Conservation (phyloP, 345 rosid genomes). For the Ceriops zippeliana region DNA sequence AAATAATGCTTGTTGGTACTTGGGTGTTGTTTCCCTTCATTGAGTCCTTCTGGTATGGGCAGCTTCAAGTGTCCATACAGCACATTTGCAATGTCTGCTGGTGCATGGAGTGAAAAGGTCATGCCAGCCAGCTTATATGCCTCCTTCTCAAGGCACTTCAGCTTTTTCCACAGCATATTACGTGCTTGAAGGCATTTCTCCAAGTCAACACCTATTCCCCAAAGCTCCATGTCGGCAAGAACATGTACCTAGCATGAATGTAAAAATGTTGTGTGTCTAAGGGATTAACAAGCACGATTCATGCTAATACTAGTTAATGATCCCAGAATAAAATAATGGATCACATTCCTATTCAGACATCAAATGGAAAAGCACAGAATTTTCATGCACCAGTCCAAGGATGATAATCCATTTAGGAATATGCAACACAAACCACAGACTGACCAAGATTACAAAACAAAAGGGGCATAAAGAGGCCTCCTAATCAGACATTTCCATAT, state of each 20-base stretch:
- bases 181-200: slow-evolving; percentile 81
- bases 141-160: slow-evolving; percentile 74
- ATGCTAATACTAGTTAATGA: background rate
- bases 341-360: background rate
- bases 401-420: background rate
- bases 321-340: background rate
- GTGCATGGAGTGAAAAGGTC: slow-evolving; percentile 67
- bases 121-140: slow-evolving; percentile 82
- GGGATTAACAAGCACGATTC: slow-evolving; percentile 2
- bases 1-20: slow-evolving; percentile 90
- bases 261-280: slow-evolving; percentile 7
- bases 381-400: background rate
- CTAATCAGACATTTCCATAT: too few relatives aligned
- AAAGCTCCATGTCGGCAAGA: slow-evolving; percentile 92
- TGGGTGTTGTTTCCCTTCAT: slow-evolving; percentile 79
- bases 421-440: background rate
- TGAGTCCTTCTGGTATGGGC: slow-evolving; percentile 56
- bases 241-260: slow-evolving; percentile 61
- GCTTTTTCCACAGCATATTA: slow-evolving; percentile 58
- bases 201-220: slow-evolving; percentile 93
- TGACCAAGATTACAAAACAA: background rate
- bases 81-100: slow-evolving; percentile 92
- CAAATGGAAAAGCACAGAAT: background rate
- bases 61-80: slow-evolving; percentile 76
- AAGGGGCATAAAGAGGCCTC: too few relatives aligned